Evolutionary conservation across 495 filamentous ascomycete species (phyloP).

Genomic region (Thermothielavioides terrestris): DNA sequence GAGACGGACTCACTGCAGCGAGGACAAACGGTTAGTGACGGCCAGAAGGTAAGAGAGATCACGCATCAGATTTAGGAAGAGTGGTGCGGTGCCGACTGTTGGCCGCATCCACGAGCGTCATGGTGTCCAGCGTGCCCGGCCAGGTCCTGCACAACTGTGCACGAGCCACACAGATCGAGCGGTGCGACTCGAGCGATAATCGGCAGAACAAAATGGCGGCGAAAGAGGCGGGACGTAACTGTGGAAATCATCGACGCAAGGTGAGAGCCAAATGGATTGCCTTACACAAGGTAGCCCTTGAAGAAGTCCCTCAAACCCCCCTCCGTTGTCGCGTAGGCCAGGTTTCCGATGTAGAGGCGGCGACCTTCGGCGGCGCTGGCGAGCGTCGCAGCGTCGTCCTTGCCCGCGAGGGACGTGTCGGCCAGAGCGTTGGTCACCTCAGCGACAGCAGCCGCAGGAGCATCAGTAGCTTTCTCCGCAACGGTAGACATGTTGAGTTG

Average conservation of each 20-base stretch:
- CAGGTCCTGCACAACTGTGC: no score
- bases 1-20: constrained; percentile 83
- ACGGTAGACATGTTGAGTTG: constrained; percentile 51
- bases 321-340: constrained; percentile 99
- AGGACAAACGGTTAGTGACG: constrained; percentile 16
- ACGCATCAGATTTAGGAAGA: no score
- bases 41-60: background rate
- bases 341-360: constrained; percentile 98
- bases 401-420: constrained; percentile 58
- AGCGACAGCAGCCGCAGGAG: constrained; percentile 59
- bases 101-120: no score
- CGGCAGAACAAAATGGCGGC: constrained; percentile 8
- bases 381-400: constrained; percentile 75
- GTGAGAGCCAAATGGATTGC: no score
- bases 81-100: no score
- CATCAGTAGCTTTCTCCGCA: constrained; percentile 53
- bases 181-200: no score
- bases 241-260: no score
- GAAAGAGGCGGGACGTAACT: background rate
- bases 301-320: constrained; percentile 99
- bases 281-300: constrained; percentile 95
- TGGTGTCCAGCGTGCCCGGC: no score
- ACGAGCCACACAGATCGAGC: no score
- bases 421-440: constrained; percentile 80
- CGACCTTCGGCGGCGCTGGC: constrained; percentile 97